These are phyloP conservation scores for Punica granatum DNA, from an alignment of 345 rosid genomes.

Conservation along the genomic window DNA sequence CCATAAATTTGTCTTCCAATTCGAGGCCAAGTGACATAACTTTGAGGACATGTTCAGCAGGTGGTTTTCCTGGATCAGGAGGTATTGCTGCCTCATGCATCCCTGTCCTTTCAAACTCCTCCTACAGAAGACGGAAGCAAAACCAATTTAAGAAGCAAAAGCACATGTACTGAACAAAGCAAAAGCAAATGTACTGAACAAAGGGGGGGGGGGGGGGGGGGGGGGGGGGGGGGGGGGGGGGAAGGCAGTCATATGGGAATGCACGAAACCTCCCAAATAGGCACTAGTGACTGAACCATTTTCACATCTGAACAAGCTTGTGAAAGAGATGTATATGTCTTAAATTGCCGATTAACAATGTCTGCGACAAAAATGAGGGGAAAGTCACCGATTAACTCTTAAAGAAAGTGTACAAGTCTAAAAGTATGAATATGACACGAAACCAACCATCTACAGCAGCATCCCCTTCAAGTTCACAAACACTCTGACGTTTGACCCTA, in stretches of 20 bases:
- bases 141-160: slow-evolving; percentile 17
- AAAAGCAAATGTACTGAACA: slow-evolving; percentile 4
- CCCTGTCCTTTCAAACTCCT: slow-evolving; percentile 80
- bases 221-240: too few relatives aligned
- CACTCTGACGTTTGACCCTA: slow-evolving; percentile 53
- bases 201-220: too few relatives aligned
- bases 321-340: slow-evolving; percentile 59
- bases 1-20: slow-evolving; percentile 36
- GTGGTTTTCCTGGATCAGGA: slow-evolving; percentile 71
- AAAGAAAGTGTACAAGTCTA: neutral
- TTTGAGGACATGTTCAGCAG: slow-evolving; percentile 58
- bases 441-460: slow-evolving; percentile 57
- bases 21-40: slow-evolving; percentile 43
- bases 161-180: neutral
- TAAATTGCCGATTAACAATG: slow-evolving; percentile 66
- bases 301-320: slow-evolving; percentile 63
- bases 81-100: slow-evolving; percentile 37
- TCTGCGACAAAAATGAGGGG: slow-evolving; percentile 36
- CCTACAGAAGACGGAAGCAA: slow-evolving; percentile 34
- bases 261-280: slow-evolving; percentile 90
- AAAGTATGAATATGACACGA: neutral
- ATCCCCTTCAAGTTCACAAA: slow-evolving; percentile 96
- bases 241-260: slow-evolving; percentile 5
- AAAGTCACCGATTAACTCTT: neutral
- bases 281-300: slow-evolving; percentile 94